Conservation (phyloP, 192 early-diverging fungal genomes). For the Geosiphon pyriformis region DNA sequence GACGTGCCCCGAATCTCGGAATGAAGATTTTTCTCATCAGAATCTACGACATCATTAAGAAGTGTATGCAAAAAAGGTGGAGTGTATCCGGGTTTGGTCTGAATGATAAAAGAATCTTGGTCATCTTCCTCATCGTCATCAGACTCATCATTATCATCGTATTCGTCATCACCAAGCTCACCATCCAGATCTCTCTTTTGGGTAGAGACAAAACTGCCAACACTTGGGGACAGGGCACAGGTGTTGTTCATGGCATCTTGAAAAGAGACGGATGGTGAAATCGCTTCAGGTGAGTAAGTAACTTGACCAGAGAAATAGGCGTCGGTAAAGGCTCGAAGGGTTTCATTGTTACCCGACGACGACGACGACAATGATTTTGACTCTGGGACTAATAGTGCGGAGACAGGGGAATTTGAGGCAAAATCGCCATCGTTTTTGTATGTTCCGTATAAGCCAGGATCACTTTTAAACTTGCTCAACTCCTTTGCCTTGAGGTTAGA, state of each 20-base stretch:
- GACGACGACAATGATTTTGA: background rate
- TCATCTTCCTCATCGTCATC: background rate
- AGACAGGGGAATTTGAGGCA: background rate
- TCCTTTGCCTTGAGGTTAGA: slow-evolving; percentile 3
- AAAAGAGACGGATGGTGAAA: background rate
- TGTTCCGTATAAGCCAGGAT: slow-evolving; percentile 7
- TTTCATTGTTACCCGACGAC: background rate
- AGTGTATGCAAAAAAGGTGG: background rate
- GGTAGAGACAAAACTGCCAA: background rate
- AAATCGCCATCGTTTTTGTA: background rate
- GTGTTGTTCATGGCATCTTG: background rate
- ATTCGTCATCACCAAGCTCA: background rate
- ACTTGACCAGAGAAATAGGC: slow-evolving; percentile 21
- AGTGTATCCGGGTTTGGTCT: background rate
- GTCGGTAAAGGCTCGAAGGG: slow-evolving; percentile 16
- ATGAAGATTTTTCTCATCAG: background rate
- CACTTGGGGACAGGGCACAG: background rate
- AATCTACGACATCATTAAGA: background rate
- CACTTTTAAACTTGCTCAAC: slow-evolving; percentile 12
- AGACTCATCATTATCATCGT: background rate
- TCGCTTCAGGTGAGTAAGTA: background rate
- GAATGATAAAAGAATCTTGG: no score
- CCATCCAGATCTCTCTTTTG: no score
- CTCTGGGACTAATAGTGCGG: background rate
- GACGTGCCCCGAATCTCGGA: background rate